Conservation (phyloP, 2,329 filamentous ascomycete genomes). For the Phyllosticta ampelicida region DNA sequence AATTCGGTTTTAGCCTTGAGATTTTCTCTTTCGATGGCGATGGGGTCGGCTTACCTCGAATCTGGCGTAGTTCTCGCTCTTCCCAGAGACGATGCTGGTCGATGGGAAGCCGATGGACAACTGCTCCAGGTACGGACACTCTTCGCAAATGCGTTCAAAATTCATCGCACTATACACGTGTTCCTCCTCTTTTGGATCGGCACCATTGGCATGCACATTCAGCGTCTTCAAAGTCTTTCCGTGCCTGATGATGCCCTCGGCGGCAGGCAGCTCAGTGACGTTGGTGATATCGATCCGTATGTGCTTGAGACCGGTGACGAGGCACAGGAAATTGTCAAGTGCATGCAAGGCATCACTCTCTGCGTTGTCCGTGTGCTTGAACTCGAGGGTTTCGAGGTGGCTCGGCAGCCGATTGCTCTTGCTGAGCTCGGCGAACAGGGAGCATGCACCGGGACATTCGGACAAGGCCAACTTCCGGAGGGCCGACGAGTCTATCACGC, state of each 20-base stretch:
- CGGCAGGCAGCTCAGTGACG: conserved; percentile 31
- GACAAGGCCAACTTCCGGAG: conserved; percentile 34
- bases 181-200: conserved; percentile 36
- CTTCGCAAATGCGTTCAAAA: conserved; percentile 37
- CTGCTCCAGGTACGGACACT: conserved; percentile 34
- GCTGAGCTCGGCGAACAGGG: conserved; percentile 37
- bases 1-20: background rate
- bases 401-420: conserved; percentile 35
- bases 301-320: conserved; percentile 34
- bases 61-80: conserved; percentile 32
- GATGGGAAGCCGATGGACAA: conserved; percentile 37
- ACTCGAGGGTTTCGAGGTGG: conserved; percentile 34
- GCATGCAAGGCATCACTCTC: conserved; percentile 38
- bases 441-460: conserved; percentile 36
- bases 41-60: conserved; percentile 26
- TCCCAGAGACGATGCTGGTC: conserved; percentile 33
- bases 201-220: conserved; percentile 32
- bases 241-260: conserved; percentile 35
- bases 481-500: conserved; percentile 34
- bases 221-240: conserved; percentile 34
- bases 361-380: conserved; percentile 38
- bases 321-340: conserved; percentile 37
- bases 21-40: background rate
- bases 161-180: conserved; percentile 33
- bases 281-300: conserved; percentile 35